Evolutionary conservation across 768 basidiomycete genomes (phyloP), one percentile per base, ranked within the genome.

Genomic region (Suillus ampliporus): DNA sequence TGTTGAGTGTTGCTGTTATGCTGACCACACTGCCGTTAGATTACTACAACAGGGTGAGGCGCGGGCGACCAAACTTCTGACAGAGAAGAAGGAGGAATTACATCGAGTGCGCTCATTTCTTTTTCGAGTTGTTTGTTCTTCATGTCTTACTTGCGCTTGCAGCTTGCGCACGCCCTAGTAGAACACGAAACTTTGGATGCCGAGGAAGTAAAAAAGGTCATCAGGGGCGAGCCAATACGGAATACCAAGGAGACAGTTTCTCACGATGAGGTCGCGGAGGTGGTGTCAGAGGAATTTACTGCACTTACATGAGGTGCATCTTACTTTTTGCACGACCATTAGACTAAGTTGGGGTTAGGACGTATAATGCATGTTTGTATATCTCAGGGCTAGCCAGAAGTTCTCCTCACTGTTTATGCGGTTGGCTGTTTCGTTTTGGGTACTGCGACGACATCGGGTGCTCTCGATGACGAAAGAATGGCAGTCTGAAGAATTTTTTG

Each of bases 151-250:
- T 7, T 53, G 60, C 37, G 54, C 10, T 35, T 35, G 37, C 66
- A 95, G 94, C 86, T 99, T 44, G 96, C 97, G 2, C 84, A 85
- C 60, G 97, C 97, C 11, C 79, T 99, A 62, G 90, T 99, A 14
- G 95, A 98, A 74, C 91, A 97, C 76, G 97, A 99, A 80, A 98
- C 97, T 21, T 80, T 99, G 66, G 89, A 89, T 67, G 81, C 86
- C 44, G 89, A 92, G 11, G 95, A 99, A 76, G 96, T 98, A 19
- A 80, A 83, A 70, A 89, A 85, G 76, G 94, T 96, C 28, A 85
- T 98, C 72, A 88, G 82, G 62, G 95, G 95, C 43, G 89, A 97
- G 74, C 81, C 84, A 58, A 91, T 94, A 76, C 87, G 89, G 61
- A 83, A 80, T 62, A 83, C 91, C 66, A 78, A 84, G 66, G 89